A percentile compares a stretch with the other conserved stretches of the same genome.
Evolutionary conservation across 345 rosid species (phyloP).

Genomic region (Streptanthus diversifolius): DNA sequence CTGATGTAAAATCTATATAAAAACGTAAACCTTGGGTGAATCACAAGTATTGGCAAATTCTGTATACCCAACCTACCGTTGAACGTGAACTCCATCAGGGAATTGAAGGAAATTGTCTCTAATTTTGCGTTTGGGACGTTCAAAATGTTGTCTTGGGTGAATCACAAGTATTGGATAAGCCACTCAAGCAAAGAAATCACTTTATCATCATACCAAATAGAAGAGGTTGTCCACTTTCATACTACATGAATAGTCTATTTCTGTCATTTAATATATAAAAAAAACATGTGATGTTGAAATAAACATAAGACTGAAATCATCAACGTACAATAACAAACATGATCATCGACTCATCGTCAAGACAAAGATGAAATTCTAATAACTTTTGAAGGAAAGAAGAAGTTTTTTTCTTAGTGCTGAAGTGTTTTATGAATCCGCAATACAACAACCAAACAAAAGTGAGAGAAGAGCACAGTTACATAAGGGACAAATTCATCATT

Average conservation of each 20-base stretch:
- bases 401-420: not conserved
- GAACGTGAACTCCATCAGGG: too few relatives aligned
- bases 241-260: not conserved
- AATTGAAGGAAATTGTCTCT: too few relatives aligned
- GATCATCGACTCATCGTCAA: not conserved
- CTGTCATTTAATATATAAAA: not conserved
- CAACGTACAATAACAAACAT: not conserved
- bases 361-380: not conserved
- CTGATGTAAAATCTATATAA: too few relatives aligned
- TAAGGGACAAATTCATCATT: not conserved
- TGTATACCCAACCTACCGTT: too few relatives aligned
- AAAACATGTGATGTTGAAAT: not conserved
- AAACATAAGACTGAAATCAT: not conserved
- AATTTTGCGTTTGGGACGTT: too few relatives aligned
- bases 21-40: too few relatives aligned
- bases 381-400: not conserved
- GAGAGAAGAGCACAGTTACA: not conserved
- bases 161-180: not conserved
- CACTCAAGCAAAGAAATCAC: not conserved
- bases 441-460: conserved; percentile 5
- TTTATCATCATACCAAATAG: not conserved
- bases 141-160: too few relatives aligned
- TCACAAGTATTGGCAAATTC: too few relatives aligned
- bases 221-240: not conserved
- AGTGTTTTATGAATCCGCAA: conserved; percentile 1